A percentile compares a stretch with the other conserved stretches of the same genome.
Conservation (phyloP, 345 rosid genomes). For the Rhodomyrtus tomentosa region DNA sequence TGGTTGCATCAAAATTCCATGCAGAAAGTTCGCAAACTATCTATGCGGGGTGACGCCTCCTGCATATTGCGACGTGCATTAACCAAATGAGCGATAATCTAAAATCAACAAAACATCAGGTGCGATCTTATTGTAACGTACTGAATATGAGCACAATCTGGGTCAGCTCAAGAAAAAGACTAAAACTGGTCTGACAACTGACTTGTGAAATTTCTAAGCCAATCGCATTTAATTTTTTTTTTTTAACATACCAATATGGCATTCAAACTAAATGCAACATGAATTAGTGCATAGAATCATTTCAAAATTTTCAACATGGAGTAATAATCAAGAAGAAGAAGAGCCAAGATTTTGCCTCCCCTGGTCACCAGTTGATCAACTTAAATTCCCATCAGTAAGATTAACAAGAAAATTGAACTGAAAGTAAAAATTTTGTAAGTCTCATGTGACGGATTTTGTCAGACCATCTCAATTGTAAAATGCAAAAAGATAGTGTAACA, state of each 20-base stretch:
- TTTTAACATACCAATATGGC: not conserved
- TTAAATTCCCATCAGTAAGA: not conserved
- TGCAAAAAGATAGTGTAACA: not conserved
- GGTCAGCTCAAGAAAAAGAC: not conserved
- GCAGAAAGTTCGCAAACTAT: not conserved
- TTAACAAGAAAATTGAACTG: not conserved
- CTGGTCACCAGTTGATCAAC: not conserved
- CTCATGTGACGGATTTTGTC: not conserved
- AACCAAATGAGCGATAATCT: not conserved
- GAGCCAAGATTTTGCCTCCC: not conserved
- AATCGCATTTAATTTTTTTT: not conserved
- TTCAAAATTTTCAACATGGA: not conserved
- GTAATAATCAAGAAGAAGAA: not conserved
- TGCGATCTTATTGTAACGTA: not conserved
- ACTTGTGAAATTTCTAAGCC: not conserved
- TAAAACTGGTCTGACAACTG: not conserved
- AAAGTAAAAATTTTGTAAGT: not conserved
- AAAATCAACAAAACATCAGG: not conserved
- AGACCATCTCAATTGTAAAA: not conserved
- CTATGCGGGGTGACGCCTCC: slow-evolving; percentile 65
- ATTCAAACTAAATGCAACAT: not conserved
- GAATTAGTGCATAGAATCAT: not conserved
- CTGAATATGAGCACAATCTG: not conserved
- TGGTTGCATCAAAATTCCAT: not conserved
- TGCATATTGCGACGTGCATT: slow-evolving; percentile 20